These are phyloP conservation scores for Gossypium stocksii DNA, from an alignment of 345 rosid genomes.

Conservation along the genomic window DNA sequence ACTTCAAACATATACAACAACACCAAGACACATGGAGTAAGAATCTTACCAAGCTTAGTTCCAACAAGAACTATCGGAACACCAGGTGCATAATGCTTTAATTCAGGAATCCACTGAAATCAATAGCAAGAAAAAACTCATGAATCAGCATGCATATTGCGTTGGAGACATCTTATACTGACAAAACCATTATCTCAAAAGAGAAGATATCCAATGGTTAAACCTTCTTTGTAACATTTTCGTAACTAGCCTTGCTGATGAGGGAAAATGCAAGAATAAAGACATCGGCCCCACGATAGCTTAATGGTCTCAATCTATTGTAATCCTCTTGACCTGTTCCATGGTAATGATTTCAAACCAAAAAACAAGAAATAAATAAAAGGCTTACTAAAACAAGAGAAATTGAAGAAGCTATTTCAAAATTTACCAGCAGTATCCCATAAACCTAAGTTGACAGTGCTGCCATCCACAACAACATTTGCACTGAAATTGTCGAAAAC, in stretches of 20 bases:
- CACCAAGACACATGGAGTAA: not conserved
- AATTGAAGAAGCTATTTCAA: not conserved
- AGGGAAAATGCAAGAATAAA: slow-evolving; percentile 3
- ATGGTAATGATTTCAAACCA: slow-evolving; percentile 12
- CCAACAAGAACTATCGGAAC: slow-evolving; percentile 62
- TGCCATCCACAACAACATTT: slow-evolving; percentile 92
- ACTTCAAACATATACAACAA: not conserved
- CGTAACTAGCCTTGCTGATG: slow-evolving; percentile 2
- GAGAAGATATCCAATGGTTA: not conserved
- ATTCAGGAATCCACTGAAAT: slow-evolving; percentile 20
- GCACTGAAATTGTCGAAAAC: slow-evolving; percentile 99
- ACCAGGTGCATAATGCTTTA: slow-evolving; percentile 34
- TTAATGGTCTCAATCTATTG: not conserved
- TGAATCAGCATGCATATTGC: not conserved
- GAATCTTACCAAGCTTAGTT: not conserved
- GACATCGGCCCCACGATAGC: slow-evolving; percentile 2
- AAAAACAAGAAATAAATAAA: not conserved
- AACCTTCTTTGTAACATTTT: slow-evolving; percentile 4
- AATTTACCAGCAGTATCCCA: slow-evolving; percentile 96
- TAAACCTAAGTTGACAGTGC: slow-evolving; percentile 83
- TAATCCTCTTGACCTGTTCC: slow-evolving; percentile 86
- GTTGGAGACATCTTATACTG: not conserved
- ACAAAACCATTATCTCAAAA: slow-evolving; percentile 2
- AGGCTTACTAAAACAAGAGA: not conserved
- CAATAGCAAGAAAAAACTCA: not conserved